Base-by-base conservation (phyloP, 1,284 basidiomycete genomes). In the Phaffia rhodozyma region DNA sequence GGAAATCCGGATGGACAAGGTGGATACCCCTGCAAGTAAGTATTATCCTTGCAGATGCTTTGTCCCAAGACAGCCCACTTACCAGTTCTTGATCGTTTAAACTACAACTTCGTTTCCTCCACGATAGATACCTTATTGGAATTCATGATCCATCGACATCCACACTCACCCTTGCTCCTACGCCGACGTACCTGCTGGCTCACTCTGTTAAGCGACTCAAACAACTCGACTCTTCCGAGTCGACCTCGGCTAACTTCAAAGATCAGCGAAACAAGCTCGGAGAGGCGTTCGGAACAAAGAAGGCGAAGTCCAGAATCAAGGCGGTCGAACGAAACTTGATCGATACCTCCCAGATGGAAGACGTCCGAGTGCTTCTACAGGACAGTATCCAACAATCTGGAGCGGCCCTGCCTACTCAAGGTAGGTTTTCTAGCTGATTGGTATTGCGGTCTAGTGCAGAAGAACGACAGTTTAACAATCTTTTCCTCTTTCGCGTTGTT, bases 251-350 rank as follows among this genome's bases (percentile, higher is more conserved):
- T 16, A 18, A 54, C 56, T 23, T 43, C 23, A 51, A 59, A 29
- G 58, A 59, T 21, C 57, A 63, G 21, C 81, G 86, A 32, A 88
- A 84, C 66, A 79, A 82, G n/a, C 82, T 97, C 1, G 92, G 92
- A 38, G 86, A 90, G 72, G 83, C 87, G 1, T 97, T 97, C 69
- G 92, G 92, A 27, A 94, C 91, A 18, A 89, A 90, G 76, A 96
- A 94, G 73, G 89, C 90, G 49, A 87, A 90, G 75, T 83, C 84
- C 20, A 85, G 84, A 34, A 91, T 96, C 70, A 83, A 83, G 64
- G 86, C 89, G 2, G 82, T 83, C 66, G 90, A 91, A 75, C 81
- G 92, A 67, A 92, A 92, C 77, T 84, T 84, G 72, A 84, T 97
- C 48, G 89, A 94, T 75, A 83, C 88, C 20, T 79, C 80, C 60